Evolutionary conservation across 2,329 filamentous ascomycete species (phyloP), one percentile per base, ranked within the genome.

Genomic region (Ophiostoma quercus): DNA sequence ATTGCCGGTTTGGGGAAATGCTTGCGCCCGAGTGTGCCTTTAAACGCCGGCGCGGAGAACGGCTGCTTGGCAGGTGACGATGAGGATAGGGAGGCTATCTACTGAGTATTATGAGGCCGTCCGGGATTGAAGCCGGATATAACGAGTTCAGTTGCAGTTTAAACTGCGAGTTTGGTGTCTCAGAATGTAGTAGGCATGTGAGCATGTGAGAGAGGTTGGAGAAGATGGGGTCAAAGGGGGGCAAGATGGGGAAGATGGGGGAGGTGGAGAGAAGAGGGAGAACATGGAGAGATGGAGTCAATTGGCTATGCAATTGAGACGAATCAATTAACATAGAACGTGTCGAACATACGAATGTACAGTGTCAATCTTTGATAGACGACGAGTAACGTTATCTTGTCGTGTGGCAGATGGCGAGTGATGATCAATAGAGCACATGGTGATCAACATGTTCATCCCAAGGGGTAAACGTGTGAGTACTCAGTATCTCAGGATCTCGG

Each of bases 241-340:
- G 34, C 29, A 37, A 37, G 60, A 65, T 65, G 62, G 62, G 34
- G 34, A 63, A 39, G 62, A 65, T 65, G 62, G 62, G 34, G 62
- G n/a, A 41, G 29, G 32, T 32, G 60, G 8, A 32, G 32, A 63
- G 60, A 63, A 19, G 62, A 39, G 32, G 62, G 16, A 25, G 25
- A 8, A 16, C 25, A 32, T 62, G 57, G 57, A 19, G 57, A 57
- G 22, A 57, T 25, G 22, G 51, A 25, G 51, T 25, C 11, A 32
- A 16, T 25, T 62, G 57, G 57, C 12, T 11, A 8, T 32, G 57
- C 9, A 7, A 25, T 16, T 25, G 51, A 8, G 19, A 3, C 4
- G 2, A 22, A 6, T 54, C 25, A 29, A 29, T 29, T 29, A 29
- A 29, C 25, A 43, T n/a, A 47, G 43, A 43, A 7, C 43, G 43